These are phyloP conservation scores for Albatrellus sp. DNA, from an alignment of 1,284 basidiomycete species.

Conservation along the genomic window DNA sequence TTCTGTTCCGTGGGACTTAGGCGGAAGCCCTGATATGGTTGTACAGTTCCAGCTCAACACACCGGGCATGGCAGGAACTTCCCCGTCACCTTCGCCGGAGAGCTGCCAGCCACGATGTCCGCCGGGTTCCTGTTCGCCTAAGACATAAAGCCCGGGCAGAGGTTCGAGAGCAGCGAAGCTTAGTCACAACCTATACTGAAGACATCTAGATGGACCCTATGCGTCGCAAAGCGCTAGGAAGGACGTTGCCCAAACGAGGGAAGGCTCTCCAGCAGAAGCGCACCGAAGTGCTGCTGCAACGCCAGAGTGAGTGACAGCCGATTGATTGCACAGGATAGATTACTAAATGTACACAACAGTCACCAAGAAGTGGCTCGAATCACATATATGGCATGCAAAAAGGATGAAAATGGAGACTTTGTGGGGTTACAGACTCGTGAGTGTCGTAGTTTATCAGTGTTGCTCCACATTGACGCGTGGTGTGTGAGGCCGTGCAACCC, in stretches of 20 bases:
- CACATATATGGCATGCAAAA: slow-evolving; percentile 91
- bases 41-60: slow-evolving; percentile 39
- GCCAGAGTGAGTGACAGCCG: slow-evolving; percentile 43
- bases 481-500: slow-evolving; percentile 54
- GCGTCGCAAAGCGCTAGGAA: slow-evolving; percentile 41
- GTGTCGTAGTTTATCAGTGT: not conserved
- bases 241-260: slow-evolving; percentile 42
- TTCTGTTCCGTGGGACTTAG: not conserved
- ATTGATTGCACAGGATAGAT: not conserved
- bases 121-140: slow-evolving; percentile 74
- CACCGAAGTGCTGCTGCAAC: slow-evolving; percentile 43
- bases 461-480: not conserved
- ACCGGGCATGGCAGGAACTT: slow-evolving; percentile 82
- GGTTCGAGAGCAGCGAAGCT: slow-evolving; percentile 29
- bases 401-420: slow-evolving; percentile 84
- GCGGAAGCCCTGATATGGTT: not conserved
- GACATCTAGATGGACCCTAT: slow-evolving; percentile 62
- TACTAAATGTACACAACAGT: slow-evolving; percentile 27
- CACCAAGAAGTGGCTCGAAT: slow-evolving; percentile 83
- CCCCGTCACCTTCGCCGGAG: slow-evolving; percentile 81
- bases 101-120: slow-evolving; percentile 86
- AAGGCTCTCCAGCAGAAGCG: slow-evolving; percentile 37
- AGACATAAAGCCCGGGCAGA: slow-evolving; percentile 72
- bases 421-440: slow-evolving; percentile 80
- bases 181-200: not conserved